phyloP scores from a whole-genome alignment of 257 asterid genomes.

The Solanum etuberosum region DNA sequence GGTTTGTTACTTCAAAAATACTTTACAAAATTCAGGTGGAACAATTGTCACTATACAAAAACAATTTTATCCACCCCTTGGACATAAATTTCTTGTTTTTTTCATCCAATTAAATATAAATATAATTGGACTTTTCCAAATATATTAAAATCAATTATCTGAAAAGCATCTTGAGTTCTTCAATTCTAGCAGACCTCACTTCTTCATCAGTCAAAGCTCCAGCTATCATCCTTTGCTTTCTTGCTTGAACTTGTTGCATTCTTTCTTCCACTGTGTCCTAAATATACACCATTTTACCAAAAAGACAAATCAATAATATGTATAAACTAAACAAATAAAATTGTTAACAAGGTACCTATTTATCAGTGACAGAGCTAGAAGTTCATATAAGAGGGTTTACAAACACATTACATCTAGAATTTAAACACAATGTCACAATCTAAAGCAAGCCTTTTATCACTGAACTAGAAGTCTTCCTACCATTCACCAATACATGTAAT shows the following conservation, averaged over 20 bases:
- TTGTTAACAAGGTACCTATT: not conserved
- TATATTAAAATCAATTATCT: constrained; percentile 13
- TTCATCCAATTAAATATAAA: not conserved
- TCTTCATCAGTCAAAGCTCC: constrained; percentile 81
- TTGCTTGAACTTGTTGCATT: constrained; percentile 68
- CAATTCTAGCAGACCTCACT: constrained; percentile 61
- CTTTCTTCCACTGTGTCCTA: constrained; percentile 72
- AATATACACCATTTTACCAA: not conserved
- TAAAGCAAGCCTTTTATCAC: not conserved
- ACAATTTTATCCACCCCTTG: not conserved
- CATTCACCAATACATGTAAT: not conserved
- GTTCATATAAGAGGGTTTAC: not conserved
- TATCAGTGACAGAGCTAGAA: not conserved
- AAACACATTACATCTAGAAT: not conserved
- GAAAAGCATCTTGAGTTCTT: constrained; percentile 76
- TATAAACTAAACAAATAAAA: not conserved
- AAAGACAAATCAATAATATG: not conserved
- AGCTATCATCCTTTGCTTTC: constrained; percentile 66
- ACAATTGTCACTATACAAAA: not conserved
- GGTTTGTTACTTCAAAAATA: not conserved
- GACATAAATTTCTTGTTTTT: not conserved
- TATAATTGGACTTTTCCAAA: not conserved
- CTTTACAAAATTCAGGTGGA: not conserved
- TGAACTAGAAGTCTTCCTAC: not conserved
- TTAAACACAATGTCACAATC: not conserved